Percentiles rank a stretch among this genome's conserved stretches.
Evolutionary conservation across 2,329 filamentous ascomycete species (phyloP).

Genomic region (Fusarium liriodendri): DNA sequence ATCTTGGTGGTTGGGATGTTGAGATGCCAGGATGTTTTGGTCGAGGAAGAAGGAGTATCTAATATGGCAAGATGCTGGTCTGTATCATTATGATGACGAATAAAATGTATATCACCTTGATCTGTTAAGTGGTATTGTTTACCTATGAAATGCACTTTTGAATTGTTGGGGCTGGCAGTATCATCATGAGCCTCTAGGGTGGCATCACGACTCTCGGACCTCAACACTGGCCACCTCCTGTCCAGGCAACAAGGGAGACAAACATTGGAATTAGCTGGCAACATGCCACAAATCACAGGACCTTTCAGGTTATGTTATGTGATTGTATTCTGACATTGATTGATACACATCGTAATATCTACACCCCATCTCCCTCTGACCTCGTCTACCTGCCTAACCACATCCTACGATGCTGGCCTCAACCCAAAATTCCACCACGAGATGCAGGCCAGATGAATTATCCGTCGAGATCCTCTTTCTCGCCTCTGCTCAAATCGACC

Average conservation of each 20-base stretch:
- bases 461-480: neutral
- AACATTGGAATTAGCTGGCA: neutral
- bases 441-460: neutral
- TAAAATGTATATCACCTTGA: neutral
- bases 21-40: neutral
- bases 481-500: constrained; percentile 1
- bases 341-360: constrained; percentile 18
- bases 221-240: neutral
- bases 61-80: neutral
- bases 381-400: neutral
- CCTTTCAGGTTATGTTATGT: neutral
- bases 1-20: neutral
- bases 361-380: neutral
- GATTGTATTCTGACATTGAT: constrained; percentile 21
- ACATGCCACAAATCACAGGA: neutral
- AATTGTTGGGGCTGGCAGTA: neutral
- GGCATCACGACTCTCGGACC: neutral
- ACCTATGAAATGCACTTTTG: neutral
- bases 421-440: neutral
- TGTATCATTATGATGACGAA: neutral
- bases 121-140: neutral
- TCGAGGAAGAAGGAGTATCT: neutral
- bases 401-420: neutral
- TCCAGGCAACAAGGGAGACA: neutral
- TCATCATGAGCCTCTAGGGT: neutral